Conservation (phyloP, 1,284 basidiomycete genomes). For the Trichosporon faecale region DNA sequence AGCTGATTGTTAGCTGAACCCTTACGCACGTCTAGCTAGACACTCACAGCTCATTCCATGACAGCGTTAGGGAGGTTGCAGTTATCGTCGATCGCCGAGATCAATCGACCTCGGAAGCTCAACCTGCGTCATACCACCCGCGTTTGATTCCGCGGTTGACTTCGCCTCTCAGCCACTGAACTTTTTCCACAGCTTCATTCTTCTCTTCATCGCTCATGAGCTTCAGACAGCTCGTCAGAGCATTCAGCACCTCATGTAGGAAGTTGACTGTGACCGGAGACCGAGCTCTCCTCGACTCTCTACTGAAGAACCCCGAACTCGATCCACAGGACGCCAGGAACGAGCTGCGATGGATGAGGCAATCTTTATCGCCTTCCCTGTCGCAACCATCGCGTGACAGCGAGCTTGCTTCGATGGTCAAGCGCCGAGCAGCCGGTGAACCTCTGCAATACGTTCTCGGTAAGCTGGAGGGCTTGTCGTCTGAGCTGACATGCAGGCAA, state of each 20-base stretch:
- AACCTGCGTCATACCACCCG: constrained; percentile 1
- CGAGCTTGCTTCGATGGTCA: constrained; percentile 33
- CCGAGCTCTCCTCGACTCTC: constrained; percentile 14
- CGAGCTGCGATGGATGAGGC: constrained; percentile 47
- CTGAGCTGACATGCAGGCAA: constrained; percentile 58
- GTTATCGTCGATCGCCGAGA: constrained; percentile 6
- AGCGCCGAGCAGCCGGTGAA: constrained; percentile 60
- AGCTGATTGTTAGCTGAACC: background rate
- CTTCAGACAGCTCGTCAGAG: background rate
- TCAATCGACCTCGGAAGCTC: background rate
- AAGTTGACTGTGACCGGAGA: constrained; percentile 8
- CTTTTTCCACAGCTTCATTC: background rate
- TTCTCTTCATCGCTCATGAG: constrained; percentile 6
- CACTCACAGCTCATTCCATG: constrained; percentile 25
- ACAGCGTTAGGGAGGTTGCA: constrained; percentile 7
- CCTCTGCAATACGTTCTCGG: constrained; percentile 90
- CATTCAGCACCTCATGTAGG: constrained; percentile 7
- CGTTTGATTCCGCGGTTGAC: constrained; percentile 15
- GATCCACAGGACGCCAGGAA: constrained; percentile 33
- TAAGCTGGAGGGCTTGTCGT: constrained; percentile 40
- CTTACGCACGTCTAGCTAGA: too few species aligned
- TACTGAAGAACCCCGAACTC: constrained; percentile 41
- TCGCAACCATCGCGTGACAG: background rate
- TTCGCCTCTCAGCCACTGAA: background rate
- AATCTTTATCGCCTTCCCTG: constrained; percentile 9